Base-by-base conservation (phyloP, 75 land plant species). In the Larix kaempferi region DNA sequence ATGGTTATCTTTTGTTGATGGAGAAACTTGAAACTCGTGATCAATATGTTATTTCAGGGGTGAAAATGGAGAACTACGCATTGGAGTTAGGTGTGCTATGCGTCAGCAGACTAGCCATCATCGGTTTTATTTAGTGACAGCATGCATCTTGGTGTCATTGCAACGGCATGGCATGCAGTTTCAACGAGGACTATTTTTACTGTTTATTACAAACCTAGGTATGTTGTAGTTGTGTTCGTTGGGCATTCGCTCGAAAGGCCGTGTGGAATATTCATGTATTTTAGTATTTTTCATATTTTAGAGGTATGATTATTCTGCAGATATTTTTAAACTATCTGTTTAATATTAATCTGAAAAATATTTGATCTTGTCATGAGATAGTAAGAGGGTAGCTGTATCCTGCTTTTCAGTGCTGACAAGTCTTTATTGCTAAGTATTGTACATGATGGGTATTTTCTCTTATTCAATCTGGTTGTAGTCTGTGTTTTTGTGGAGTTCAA, bases 81-180 rank as follows among this genome's bases (percentile, higher is more conserved):
- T n/a, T n/a, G n/a, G n/a, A 13, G 81, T 90, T 21, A 73, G 91
- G 52, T 76, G 91, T 54, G 84, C 82, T 22, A 64, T 83, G 76
- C 74, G 81, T 23, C 85, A 85, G 27, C 76, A 60, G 57, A 62
- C n/a, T 29, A 73, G 22, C 71, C 86, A 8, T 63, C 86, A 13
- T 84, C 89, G 16, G 78, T 84, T 52, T 74, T 90, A 29, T 80
- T 88, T 1, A 87, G 85, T 77, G 83, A 81, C 16, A 84, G 84
- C 84, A 81, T 85, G 87, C 90, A 89, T 52, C 72, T 87, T 37
- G 91, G 90, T 56, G 87, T 85, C 5, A 59, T 90, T 76, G 90
- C 90, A 22, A 77, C 91, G 3, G 90, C 90, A 16, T 64, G 87
- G 21, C 90, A 87, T 87, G 91, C 91, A 41, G 82, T 88, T 17